A percentile compares a stretch with the other conserved stretches of the same genome.
Conservation (phyloP, 441 rosid species). For the Omphalea diandra region DNA sequence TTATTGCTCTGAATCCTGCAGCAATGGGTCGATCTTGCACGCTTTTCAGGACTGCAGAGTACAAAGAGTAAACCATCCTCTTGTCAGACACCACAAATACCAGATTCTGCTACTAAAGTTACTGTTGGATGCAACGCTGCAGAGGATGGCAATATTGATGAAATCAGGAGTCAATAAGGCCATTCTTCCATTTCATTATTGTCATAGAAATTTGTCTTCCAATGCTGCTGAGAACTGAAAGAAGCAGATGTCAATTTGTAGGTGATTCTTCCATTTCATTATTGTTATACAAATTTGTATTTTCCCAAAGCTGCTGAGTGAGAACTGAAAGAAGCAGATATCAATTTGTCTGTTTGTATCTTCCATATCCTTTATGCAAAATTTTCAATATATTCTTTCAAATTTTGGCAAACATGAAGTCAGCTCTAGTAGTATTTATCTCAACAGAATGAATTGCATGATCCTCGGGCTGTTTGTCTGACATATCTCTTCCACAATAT, state of each 20-base stretch:
- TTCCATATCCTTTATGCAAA: conserved; percentile 13
- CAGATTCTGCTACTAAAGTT: conserved; percentile 41
- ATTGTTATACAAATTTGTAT: conserved; percentile 13
- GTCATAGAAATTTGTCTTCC: conserved; percentile 13
- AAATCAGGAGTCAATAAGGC: conserved; percentile 60
- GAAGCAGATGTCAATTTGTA: neutral
- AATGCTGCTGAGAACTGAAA: conserved; percentile 2
- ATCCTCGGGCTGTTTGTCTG: neutral
- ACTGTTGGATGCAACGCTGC: conserved; percentile 45
- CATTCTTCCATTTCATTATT: conserved; percentile 15
- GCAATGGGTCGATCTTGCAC: conserved; percentile 99
- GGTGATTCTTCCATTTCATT: conserved; percentile 22
- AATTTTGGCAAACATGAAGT: conserved; percentile 24
- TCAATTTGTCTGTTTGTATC: conserved; percentile 10
- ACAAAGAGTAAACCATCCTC: conserved; percentile 42
- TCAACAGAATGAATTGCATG: conserved; percentile 4
- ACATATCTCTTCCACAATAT: neutral
- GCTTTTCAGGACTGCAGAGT: conserved; percentile 74
- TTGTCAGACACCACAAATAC: conserved; percentile 38
- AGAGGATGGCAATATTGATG: conserved; percentile 64
- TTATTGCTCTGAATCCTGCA: conserved; percentile 36
- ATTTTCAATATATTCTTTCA: conserved; percentile 26
- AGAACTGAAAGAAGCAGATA: neutral
- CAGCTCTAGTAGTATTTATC: neutral
- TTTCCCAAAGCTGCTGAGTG: conserved; percentile 11